phyloP scores from a whole-genome alignment of 1,284 basidiomycete genomes.

The Sphaerobolus stellatus region DNA sequence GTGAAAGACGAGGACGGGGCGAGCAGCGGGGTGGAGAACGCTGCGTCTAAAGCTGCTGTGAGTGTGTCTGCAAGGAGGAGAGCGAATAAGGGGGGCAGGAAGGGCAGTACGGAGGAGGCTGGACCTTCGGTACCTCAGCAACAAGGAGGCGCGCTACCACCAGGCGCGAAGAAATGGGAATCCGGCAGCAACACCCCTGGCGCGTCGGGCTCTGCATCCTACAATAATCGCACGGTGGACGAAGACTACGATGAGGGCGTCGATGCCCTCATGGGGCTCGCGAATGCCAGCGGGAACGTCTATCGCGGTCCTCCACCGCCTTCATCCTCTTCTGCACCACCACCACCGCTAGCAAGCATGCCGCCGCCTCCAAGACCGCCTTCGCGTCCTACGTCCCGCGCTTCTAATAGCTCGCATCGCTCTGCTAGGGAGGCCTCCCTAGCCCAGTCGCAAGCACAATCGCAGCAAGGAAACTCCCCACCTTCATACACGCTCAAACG shows the following conservation, averaged over 20 bases:
- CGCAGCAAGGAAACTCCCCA: too few species aligned
- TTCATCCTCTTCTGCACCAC: constrained; percentile 31
- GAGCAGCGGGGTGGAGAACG: constrained; percentile 9
- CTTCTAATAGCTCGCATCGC: constrained; percentile 8
- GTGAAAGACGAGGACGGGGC: constrained; percentile 12
- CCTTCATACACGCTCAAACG: too few species aligned
- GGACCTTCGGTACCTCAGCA: neutral
- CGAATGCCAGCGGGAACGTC: too few species aligned
- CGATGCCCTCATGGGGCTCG: constrained; percentile 66
- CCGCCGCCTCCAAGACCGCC: constrained; percentile 46
- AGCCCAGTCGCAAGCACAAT: too few species aligned
- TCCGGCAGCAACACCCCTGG: neutral
- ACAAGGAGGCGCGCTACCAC: neutral
- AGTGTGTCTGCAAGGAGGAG: neutral
- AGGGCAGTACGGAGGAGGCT: neutral
- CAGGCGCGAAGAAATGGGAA: neutral
- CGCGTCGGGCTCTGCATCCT: constrained; percentile 23
- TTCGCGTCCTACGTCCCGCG: constrained; percentile 18
- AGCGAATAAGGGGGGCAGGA: too few species aligned
- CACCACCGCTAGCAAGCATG: constrained; percentile 39
- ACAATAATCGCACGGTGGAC: constrained; percentile 62
- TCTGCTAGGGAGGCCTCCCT: too few species aligned
- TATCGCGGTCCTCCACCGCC: constrained; percentile 31
- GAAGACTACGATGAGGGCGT: constrained; percentile 83
- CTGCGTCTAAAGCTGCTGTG: neutral